These are phyloP conservation scores for Phallus indusiatus DNA, from an alignment of 768 basidiomycete genomes.

Conservation along the genomic window DNA sequence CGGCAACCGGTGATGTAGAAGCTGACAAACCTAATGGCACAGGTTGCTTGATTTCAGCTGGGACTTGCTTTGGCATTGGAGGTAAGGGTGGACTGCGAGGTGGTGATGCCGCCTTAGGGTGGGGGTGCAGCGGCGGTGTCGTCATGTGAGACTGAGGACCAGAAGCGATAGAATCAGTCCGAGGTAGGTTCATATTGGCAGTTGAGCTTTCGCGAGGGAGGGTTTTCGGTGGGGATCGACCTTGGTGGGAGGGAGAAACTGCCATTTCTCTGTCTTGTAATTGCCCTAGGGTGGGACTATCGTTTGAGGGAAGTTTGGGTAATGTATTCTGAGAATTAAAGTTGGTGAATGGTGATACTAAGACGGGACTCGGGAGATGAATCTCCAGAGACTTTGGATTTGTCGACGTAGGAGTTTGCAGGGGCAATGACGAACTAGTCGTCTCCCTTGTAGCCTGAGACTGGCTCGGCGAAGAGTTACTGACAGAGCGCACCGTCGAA, in stretches of 20 bases:
- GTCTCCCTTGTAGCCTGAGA: not conserved
- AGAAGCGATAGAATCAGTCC: not conserved
- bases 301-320: too few species aligned
- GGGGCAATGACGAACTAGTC: not conserved
- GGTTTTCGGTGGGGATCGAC: not conserved
- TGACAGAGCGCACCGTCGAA: conserved; percentile 30
- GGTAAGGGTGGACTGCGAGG: not conserved
- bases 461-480: conserved; percentile 10
- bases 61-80: not conserved
- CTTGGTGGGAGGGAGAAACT: too few species aligned
- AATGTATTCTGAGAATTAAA: too few species aligned
- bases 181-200: not conserved
- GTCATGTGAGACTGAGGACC: not conserved
- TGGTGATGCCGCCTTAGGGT: not conserved
- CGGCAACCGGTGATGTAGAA: not conserved
- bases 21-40: not conserved
- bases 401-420: not conserved
- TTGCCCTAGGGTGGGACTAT: too few species aligned
- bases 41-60: conserved; percentile 3
- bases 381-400: not conserved
- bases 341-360: too few species aligned
- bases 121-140: not conserved
- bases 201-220: not conserved
- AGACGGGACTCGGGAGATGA: too few species aligned
- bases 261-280: too few species aligned